A percentile compares a stretch with the other conserved stretches of the same genome.
Conservation (phyloP, 495 filamentous ascomycete species). For the Lindgomyces ingoldianus region DNA sequence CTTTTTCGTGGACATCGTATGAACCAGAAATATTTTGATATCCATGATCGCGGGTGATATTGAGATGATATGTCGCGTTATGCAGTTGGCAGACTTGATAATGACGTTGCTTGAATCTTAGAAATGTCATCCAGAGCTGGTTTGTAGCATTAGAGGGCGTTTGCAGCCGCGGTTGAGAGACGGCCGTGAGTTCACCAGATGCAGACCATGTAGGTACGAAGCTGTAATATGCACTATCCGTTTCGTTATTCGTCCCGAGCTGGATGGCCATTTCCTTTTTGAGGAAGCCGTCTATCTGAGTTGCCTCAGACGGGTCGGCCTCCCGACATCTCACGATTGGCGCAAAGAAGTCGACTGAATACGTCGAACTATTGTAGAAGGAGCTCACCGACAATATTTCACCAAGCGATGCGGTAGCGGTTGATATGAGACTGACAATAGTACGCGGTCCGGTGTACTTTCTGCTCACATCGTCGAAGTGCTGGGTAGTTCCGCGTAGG, state of each 20-base stretch:
- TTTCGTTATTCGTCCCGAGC: neutral
- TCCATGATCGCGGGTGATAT: slow-evolving; percentile 5
- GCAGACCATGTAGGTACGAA: slow-evolving; percentile 10
- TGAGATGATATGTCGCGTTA: slow-evolving; percentile 12
- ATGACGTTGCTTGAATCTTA: neutral
- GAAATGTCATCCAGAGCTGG: slow-evolving; percentile 26
- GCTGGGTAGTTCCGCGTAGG: neutral
- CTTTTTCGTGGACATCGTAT: slow-evolving; percentile 8
- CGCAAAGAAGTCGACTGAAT: slow-evolving; percentile 12
- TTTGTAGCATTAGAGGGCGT: slow-evolving; percentile 9
- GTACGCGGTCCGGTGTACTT: slow-evolving; percentile 17
- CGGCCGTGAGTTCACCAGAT: neutral
- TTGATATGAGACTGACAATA: slow-evolving; percentile 9
- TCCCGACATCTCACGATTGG: slow-evolving; percentile 18
- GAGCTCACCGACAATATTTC: slow-evolving; percentile 9
- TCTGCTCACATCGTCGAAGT: slow-evolving; percentile 1
- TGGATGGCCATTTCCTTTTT: slow-evolving; percentile 7
- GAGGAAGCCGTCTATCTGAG: neutral
- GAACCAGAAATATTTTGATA: slow-evolving; percentile 23
- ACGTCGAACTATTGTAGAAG: slow-evolving; percentile 4
- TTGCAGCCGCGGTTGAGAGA: slow-evolving; percentile 13
- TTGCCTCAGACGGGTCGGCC: neutral
- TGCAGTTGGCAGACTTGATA: slow-evolving; percentile 17
- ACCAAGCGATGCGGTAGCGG: slow-evolving; percentile 21
- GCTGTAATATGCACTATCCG: slow-evolving; percentile 7